Base-by-base conservation (phyloP, 805 yeast genomes). In the Brettanomyces custersianus region DNA sequence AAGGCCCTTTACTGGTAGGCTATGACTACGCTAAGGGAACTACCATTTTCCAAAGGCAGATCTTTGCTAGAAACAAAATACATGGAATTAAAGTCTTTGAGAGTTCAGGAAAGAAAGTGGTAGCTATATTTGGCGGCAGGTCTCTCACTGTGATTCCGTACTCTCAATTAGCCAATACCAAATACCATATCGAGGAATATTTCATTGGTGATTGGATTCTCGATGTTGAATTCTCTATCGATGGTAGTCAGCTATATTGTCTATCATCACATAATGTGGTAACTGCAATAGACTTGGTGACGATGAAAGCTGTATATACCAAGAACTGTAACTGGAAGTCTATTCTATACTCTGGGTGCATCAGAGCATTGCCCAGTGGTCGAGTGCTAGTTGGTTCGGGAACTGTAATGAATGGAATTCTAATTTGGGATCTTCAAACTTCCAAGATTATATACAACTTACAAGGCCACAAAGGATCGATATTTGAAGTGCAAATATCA, bases 391-490 rank as follows among this genome's bases (percentile, higher is more conserved):
- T 86, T 11, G 86, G 86, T 20, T 88, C 96, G 0, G 98, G 98
- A 18, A 90, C 98, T 0, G 96, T 90, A 3, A 77, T 88, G 78
- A 79, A 80, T 33, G 95, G 96, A 11, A 77, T 85, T 2, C 61
- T 83, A 4, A 62, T 87, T 2, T 90, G 97, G 97, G 75, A 75
- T 32, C 49, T 75, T 18, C 54, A 55, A 26, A 46, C 59, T 3
- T 43, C 59, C 1, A 30, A 61, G 21, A 60, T 80, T 7, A 18
- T 74, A 3, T 74, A 77, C 46, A 69, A 68, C 25, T 62, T 90
- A 35, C 68, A 70, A 0, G 81, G 79, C 1, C 98, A 92, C 59
- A 87, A 80, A 54, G 98, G 98, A 2, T 83, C 96, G 0, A 87
- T 90, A 20, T 90, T 92, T 57, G 83, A 81, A 20, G 87, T 87